Evolutionary conservation across 2,329 filamentous ascomycete species (phyloP).

Genomic region (Pseudogymnoascus sp.): DNA sequence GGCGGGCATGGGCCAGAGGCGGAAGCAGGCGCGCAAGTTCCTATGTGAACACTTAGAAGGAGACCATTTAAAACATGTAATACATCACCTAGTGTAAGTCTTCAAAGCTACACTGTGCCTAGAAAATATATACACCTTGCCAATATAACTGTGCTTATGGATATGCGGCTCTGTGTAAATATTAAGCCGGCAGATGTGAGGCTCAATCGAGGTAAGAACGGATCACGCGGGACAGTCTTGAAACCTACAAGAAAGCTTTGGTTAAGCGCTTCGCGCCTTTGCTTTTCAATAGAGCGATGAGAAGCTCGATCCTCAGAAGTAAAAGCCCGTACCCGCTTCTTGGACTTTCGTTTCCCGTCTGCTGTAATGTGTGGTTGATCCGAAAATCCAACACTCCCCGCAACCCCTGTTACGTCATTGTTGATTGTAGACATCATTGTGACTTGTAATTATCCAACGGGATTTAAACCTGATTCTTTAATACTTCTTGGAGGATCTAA

Average conservation of each 20-base stretch:
- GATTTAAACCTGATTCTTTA: not conserved
- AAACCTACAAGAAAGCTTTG: conserved; percentile 18
- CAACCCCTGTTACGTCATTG: not conserved
- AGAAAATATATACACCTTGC: not conserved
- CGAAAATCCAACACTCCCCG: not conserved
- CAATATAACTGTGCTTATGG: not conserved
- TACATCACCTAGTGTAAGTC: not conserved
- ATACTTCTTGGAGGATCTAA: not conserved
- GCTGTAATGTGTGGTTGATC: not conserved
- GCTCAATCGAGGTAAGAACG: not conserved
- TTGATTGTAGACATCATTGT: not conserved
- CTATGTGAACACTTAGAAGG: conserved; percentile 10
- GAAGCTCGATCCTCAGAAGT: conserved; percentile 20
- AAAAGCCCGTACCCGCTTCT: conserved; percentile 19
- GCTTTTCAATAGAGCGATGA: conserved; percentile 22
- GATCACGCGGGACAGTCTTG: not conserved
- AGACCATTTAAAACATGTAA: not conserved
- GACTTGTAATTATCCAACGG: not conserved
- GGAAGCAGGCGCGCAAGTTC: conserved; percentile 21
- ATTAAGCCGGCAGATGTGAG: not conserved
- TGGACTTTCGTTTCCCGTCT: not conserved
- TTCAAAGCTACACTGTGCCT: not conserved
- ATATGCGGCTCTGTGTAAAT: not conserved
- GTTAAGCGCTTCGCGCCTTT: conserved; percentile 20
- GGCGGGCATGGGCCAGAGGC: conserved; percentile 13